Conservation (phyloP, 495 filamentous ascomycete species). For the Penicillium canariense region DNA sequence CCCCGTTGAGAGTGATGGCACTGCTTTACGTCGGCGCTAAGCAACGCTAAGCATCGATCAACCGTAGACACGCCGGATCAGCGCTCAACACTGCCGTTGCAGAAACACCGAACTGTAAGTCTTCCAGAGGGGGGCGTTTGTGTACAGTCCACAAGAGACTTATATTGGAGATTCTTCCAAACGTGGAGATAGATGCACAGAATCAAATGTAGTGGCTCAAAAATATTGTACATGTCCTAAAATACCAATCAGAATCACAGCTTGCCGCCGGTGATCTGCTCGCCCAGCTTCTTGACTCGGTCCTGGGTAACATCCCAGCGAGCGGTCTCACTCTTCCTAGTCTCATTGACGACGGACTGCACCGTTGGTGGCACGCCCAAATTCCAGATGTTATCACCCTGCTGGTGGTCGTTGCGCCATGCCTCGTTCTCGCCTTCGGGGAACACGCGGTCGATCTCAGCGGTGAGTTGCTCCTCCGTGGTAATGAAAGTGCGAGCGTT, state of each 20-base stretch:
- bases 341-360: conserved; percentile 33
- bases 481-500: conserved; percentile 63
- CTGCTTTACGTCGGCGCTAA: background rate
- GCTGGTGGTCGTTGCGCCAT: conserved; percentile 44
- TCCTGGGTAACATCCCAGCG: conserved; percentile 49
- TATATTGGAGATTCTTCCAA: background rate
- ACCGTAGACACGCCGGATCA: too few relatives aligned
- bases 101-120: background rate
- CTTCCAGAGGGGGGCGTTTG: background rate
- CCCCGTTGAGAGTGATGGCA: too few relatives aligned
- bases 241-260: conserved; percentile 43
- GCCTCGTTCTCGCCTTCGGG: conserved; percentile 47
- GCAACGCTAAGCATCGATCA: background rate
- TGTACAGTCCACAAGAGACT: background rate
- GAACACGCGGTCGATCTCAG: conserved; percentile 61
- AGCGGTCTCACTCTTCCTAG: conserved; percentile 30
- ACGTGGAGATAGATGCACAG: background rate
- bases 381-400: conserved; percentile 58
- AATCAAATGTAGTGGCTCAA: conserved; percentile 21
- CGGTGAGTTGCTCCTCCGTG: conserved; percentile 59
- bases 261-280: conserved; percentile 69
- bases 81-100: too few relatives aligned
- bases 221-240: conserved; percentile 29
- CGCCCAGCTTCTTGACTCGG: conserved; percentile 62
- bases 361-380: conserved; percentile 52